Evolutionary conservation across 805 yeast genomes (phyloP), one percentile per base, ranked within the genome.

Genomic region (Wickerhamomyces bovis): DNA sequence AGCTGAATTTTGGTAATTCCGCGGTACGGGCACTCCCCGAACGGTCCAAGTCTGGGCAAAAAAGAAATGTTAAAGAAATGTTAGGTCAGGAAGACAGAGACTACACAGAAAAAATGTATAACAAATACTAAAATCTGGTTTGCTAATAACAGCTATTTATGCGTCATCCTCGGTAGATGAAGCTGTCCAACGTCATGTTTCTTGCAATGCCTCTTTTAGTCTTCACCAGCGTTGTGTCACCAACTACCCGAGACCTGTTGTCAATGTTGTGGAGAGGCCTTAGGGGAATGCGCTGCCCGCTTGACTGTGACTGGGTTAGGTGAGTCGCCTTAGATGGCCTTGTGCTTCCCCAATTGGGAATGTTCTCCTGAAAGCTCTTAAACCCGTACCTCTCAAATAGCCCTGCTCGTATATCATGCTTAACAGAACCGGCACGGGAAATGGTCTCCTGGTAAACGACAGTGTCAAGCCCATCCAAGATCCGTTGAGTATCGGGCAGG

Each of bases 121-220:
- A n/a, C n/a, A n/a, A n/a, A n/a, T n/a, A n/a, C n/a, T n/a, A n/a
- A n/a, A n/a, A n/a, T n/a, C n/a, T n/a, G n/a, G n/a, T n/a, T n/a
- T n/a, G 7, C 12, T 35, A 40, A 18, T 30, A 3, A 25, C 28
- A 8, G 10, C 12, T 28, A 4, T 28, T 3, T 28, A 28, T 28
- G 4, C 31, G 21, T 39, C 41, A 44, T 22, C 50, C 51, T 43
- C 53, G 46, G 44, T 53, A 55, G 10, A 51, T 53, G 30, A 55
- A 56, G 21, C 52, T 47, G 41, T 56, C 60, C 22, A 56, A 50
- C 15, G 54, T 53, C 8, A 48, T 30, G 33, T 46, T 49, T 28
- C 46, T 40, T 6, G 44, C 33, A 4, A 48, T 28, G 16, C 49
- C 46, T 5, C 41, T 38, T 22, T 45, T 48, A 6, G 50, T 48